Evolutionary conservation across 345 rosid genomes (phyloP), one percentile per base, ranked within the genome.

Genomic region (Linum usitatissimum): DNA sequence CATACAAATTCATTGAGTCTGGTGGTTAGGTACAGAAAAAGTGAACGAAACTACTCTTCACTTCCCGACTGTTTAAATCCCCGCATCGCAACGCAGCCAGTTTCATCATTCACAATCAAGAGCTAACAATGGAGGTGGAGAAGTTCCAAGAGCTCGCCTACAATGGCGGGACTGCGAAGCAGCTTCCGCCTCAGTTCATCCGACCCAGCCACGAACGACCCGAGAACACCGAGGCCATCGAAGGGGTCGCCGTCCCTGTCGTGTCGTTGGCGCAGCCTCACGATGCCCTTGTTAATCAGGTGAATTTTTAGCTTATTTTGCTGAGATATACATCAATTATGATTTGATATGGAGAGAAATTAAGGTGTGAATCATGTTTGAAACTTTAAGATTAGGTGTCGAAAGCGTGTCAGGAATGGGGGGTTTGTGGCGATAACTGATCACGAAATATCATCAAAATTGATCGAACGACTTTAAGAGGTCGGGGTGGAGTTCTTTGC

Each of bases 401-500:
- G 6, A 55, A 63, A 18, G 87, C 84, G 0, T 64, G 80, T 59
- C 64, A 18, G 6, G 68, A 78, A 3, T 83, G 84, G 83, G 87
- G 87, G 84, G 6, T 72, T 76, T 28, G 66, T 76, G 61, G 39
- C 74, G 34, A 0, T 77, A 39, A 78, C 77, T 9, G 74, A 76
- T 57, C 83, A 80, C 30, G 87, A 81, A 9, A 67, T 78, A 1
- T 51, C 80, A 0, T 34, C 63, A 0, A 8, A 64, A 2, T 71
- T 83, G 72, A 66, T 80, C 60, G 15, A 60, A 42, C 73, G 65
- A 51, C 64, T 80, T 17, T 62, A 78, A 63, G 70, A 73, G 58
- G 87, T 71, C 3, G 87, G 87, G 0, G 48, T 49, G 6, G 76
- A 76, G 64, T 80, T 83, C 74, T 83, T 83, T 63, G 58, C 19